Conservation (phyloP, 1,139 yeast species). For the Geotrichum carabidarum region DNA sequence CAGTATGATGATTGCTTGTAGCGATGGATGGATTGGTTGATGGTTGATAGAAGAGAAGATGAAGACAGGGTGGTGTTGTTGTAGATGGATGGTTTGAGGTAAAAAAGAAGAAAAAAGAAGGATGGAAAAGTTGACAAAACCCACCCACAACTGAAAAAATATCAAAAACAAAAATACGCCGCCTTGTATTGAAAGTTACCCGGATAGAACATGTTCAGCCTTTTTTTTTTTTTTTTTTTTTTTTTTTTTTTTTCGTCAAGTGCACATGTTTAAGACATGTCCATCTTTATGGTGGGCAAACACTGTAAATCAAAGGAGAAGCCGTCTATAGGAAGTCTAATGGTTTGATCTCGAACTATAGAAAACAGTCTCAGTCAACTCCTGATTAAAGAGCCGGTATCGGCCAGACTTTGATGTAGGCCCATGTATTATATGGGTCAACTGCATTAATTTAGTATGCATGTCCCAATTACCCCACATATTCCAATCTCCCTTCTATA, state of each 20-base stretch:
- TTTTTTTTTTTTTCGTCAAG: neutral
- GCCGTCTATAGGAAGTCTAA: no score
- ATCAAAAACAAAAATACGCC: neutral
- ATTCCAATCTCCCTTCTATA: no score
- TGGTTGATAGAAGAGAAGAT: neutral
- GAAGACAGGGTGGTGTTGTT: neutral
- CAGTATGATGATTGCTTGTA: neutral
- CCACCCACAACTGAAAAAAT: slow-evolving; percentile 1
- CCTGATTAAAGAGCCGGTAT: no score
- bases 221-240: neutral
- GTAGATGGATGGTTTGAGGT: neutral
- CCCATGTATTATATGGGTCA: no score
- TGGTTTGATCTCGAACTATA: no score
- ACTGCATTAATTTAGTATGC: no score
- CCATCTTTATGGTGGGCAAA: no score
- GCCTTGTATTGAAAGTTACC: neutral
- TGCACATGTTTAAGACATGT: no score
- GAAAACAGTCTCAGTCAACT: no score
- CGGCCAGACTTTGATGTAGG: no score
- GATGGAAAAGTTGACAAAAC: neutral
- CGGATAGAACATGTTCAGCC: neutral
- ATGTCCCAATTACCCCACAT: no score
- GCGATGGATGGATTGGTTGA: neutral
- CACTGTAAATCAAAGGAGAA: no score
- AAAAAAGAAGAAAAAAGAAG: neutral